Conservation (phyloP, 805 yeast genomes). For the Candida mattraensis region DNA sequence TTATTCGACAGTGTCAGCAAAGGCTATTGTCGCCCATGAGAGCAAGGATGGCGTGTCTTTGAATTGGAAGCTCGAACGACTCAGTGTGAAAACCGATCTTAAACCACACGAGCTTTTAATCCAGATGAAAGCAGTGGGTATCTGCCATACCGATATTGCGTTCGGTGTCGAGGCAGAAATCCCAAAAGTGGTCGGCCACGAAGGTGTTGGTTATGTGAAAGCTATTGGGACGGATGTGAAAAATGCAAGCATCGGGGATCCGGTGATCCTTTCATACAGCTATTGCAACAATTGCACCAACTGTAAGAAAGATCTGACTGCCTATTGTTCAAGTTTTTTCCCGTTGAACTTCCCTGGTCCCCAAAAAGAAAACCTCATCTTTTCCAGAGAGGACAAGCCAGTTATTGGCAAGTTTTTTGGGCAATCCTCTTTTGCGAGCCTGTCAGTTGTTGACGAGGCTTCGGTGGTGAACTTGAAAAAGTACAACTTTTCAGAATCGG, state of each 20-base stretch:
- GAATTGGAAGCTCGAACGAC: background rate
- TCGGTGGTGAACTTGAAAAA: background rate
- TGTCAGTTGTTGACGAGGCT: background rate
- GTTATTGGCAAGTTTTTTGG: conserved; percentile 1
- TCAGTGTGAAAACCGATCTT: background rate
- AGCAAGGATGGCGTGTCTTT: background rate
- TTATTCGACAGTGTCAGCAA: no score
- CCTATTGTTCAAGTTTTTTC: background rate
- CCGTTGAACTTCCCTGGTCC: background rate
- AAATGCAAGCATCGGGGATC: background rate
- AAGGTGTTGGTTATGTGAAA: background rate
- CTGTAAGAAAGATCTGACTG: background rate
- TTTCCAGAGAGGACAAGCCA: background rate
- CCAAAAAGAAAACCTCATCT: background rate
- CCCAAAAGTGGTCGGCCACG: conserved; percentile 1
- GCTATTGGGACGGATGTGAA: conserved; percentile 1
- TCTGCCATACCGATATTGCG: conserved; percentile 2
- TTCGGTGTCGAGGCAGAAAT: background rate
- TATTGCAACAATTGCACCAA: background rate
- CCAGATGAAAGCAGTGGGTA: background rate
- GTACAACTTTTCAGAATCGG: background rate
- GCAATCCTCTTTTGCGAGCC: conserved; percentile 1
- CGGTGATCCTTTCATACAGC: background rate
- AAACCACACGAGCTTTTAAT: background rate
- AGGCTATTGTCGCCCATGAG: background rate